Base-by-base conservation (phyloP, 2,329 filamentous ascomycete genomes). In the Coccinonectria pachysandricola region DNA sequence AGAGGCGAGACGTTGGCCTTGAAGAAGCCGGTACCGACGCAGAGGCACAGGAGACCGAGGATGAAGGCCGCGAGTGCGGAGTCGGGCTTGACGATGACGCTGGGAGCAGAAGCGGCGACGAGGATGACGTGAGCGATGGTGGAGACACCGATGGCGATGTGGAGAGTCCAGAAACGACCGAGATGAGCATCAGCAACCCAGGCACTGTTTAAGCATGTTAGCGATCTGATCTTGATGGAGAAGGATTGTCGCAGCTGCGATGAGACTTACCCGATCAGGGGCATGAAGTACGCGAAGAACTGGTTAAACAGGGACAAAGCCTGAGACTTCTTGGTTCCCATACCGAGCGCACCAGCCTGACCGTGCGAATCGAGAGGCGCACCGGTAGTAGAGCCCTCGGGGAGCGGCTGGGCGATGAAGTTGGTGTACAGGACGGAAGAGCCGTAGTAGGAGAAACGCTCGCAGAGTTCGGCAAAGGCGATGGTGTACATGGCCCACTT, bases 371-470 rank as follows among this genome's bases (percentile, higher is more conserved):
- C 44, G 10, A 47, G 32, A 19, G 52, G 54, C 19, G 66, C 62
- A 32, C 73, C 75, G 1, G 70, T 72, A 12, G 43, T 62, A 5
- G 70, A 75, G 10, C 62, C 64, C 0, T 35, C 27, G 2, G 74
- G 73, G 15, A 77, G 54, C 16, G 60, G 56, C 26, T 66, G 60
- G 39, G 71, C 67, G 43, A 78, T 66, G 44, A 73, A 79, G 54
- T 78, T 78, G 48, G 71, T 72, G 69, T 77, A 81, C 15, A 82
- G 62, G 16, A 76, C 65, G 21, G 71, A 68, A 4, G 75, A 76
- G 28, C 79, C 80, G 46, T 85, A 84, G 68, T 83, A 86, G 9
- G 75, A 79, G 56, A 82, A 83, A 24, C 79, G 75, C 57, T 86
- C 80, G 57, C 75, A 81, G 30, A 83, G 59, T 54, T 86, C 80